Evolutionary conservation across 2,329 filamentous ascomycete genomes (phyloP).

Genomic region (Geosmithia flava): DNA sequence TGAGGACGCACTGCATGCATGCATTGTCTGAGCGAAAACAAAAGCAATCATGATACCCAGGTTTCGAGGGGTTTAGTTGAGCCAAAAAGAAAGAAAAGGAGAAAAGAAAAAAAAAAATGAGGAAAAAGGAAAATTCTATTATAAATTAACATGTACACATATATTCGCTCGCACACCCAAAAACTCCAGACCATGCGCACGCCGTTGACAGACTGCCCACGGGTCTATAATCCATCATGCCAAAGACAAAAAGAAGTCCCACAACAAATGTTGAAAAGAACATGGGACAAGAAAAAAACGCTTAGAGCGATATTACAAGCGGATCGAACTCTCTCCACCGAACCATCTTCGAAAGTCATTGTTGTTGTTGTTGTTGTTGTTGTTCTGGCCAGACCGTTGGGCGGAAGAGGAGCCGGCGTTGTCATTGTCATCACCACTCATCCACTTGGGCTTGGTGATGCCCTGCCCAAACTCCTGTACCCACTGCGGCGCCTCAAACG

Average conservation of each 20-base stretch:
- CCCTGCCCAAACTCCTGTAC: slow-evolving; percentile 56
- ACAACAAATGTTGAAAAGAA: not conserved
- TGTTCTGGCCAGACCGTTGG: not conserved
- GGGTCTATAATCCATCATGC: not conserved
- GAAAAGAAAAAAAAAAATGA: not conserved
- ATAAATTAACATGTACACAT: not conserved
- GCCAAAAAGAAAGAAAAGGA: not conserved
- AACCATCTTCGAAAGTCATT: slow-evolving; percentile 47
- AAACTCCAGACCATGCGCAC: not conserved
- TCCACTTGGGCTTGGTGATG: slow-evolving; percentile 72
- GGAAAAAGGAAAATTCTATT: not conserved
- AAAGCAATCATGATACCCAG: no score
- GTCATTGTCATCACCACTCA: slow-evolving; percentile 44
- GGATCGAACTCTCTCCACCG: slow-evolving; percentile 29
- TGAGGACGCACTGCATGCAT: not conserved
- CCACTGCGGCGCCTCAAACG: slow-evolving; percentile 71
- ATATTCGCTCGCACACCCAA: not conserved
- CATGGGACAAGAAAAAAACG: not conserved
- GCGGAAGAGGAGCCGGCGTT: slow-evolving; percentile 5
- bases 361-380: slow-evolving; percentile 4
- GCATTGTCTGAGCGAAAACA: no score
- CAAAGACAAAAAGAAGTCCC: not conserved
- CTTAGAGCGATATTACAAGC: slow-evolving; percentile 8
- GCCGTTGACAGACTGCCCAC: not conserved
- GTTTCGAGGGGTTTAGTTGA: no score